Base-by-base conservation (phyloP, 2,329 filamentous ascomycete species). In the Colletotrichum godetiae region DNA sequence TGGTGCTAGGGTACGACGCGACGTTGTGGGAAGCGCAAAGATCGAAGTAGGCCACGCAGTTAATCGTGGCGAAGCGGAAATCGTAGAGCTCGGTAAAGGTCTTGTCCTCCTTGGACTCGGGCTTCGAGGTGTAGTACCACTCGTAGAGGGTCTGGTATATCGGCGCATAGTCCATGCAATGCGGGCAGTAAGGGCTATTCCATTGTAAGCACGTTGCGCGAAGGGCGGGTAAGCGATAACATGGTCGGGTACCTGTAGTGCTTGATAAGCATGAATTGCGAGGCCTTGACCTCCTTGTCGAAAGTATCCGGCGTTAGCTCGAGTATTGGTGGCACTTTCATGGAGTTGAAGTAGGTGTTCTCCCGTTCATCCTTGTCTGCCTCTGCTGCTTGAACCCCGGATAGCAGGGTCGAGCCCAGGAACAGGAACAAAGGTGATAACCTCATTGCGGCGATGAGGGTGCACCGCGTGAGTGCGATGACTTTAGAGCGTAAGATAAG, bases 61-160 rank as follows among this genome's bases (percentile, higher is more conserved):
- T 95, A 76, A 99, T 84, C 71, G 89, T 91, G 35, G 89, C 96
- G 80, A 99, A 98, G 78, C 94, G 92, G 82, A 98, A 96, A 83
- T 96, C 91, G 84, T 98, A 98, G 82, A 92, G 97, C 67, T 92
- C 88, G 37, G 92, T 91, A 79, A 98, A 98, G 33, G 84, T 83
- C 53, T 88, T 84, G 84, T 90, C 75, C 81, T 86, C 78, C 84
- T 88, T 84, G 85, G 89, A 77, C 82, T 86, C 78, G 19, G 93
- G 92, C 78, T 95, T 92, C 49, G 94, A 97, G 49, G 95, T 98
- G 85, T 94, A 86, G 86, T 98, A 99, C 83, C 92, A 98, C 85
- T 99, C 97, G 87, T 98, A 98, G 15, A 96, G 83, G 5, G 95
- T 98, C 84, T 98, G 95, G 87, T 91, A 98, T 63, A 91, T 92